A percentile compares a stretch with the other conserved stretches of the same genome.
phyloP scores from a whole-genome alignment of 176 grass and related monocot species.

The Aegilops bicornis region DNA sequence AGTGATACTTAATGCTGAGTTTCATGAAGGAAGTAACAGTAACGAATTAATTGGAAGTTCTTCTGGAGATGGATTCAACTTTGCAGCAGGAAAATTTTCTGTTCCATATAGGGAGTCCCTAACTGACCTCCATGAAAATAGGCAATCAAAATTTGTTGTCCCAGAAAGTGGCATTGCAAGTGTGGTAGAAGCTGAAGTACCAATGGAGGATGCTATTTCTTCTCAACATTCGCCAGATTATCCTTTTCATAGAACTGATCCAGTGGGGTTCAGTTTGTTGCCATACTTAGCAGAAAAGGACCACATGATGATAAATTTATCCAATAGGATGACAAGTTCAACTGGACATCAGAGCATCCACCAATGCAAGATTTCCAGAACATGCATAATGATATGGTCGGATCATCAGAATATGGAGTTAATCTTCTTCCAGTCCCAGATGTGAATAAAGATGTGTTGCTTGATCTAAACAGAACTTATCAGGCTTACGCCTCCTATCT shows the following conservation, averaged over 20 bases:
- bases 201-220: conserved; percentile 58
- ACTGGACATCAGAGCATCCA: conserved; percentile 45
- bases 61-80: conserved; percentile 30
- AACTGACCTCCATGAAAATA: conserved; percentile 43
- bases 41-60: conserved; percentile 60
- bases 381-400: conserved; percentile 5
- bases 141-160: conserved; percentile 21
- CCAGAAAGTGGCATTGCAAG: conserved; percentile 12
- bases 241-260: conserved; percentile 22
- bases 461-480: conserved; percentile 25
- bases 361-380: conserved; percentile 41
- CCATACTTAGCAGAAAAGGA: conserved; percentile 34
- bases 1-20: conserved; percentile 54
- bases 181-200: conserved; percentile 38
- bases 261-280: conserved; percentile 34
- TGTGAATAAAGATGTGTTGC: conserved; percentile 33
- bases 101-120: conserved; percentile 35
- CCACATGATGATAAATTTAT: conserved; percentile 29
- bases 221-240: conserved; percentile 54
- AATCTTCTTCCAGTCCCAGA: conserved; percentile 29
- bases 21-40: conserved; percentile 61
- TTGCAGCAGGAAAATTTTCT: conserved; percentile 20
- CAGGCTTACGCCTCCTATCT: conserved; percentile 33
- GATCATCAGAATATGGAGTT: conserved; percentile 38
- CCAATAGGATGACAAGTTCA: conserved; percentile 24